Evolutionary conservation across 352 stramenopile species (phyloP), one percentile per base, ranked within the genome.

Genomic region (Vaucheria bursata): DNA sequence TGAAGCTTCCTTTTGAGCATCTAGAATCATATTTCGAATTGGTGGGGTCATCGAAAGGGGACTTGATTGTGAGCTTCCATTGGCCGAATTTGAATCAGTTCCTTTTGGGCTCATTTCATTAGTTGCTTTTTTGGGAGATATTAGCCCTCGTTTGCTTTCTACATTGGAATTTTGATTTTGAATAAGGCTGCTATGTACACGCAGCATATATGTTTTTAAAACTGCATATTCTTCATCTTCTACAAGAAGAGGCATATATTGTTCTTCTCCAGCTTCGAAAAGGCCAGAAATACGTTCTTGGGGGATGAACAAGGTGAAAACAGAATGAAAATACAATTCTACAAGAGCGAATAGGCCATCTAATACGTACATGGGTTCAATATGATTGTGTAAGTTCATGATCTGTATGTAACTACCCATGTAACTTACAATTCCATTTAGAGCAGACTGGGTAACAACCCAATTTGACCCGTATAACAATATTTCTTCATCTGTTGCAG

Each of bases 341-440:
- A 86, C 76, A 53, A 87, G 71, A 25, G 83, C 40, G 25, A 71
- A 53, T 38, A 87, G 66, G 35, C 69, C 75, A 34, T 70, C 32
- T n/a, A n/a, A n/a, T n/a, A n/a, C n/a, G n/a, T n/a, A n/a, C n/a
- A n/a, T n/a, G 71, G 85, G 75, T 1, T 72, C 74, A 25, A 82
- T 78, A 18, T 78, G 34, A 1, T 73, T 32, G 0, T 86, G 37
- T 6, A 78, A 66, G 8, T 75, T 53, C 78, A 87, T 86, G 68
- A 87, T 83, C 45, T 84, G 39, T 12, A 87, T 71, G 4, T 78
- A 84, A 73, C 79, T 79, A 8, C 72, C 76, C 25, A 71, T 33
- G 33, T 85, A 83, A 40, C 82, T 79, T 4, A 79, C 80, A 0
- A 87, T 39, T 1, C 83, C 82, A 65, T 87, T 85, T 0, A 87